Evolutionary conservation across 2,329 filamentous ascomycete genomes (phyloP).

Genomic region (Claviceps citrina): DNA sequence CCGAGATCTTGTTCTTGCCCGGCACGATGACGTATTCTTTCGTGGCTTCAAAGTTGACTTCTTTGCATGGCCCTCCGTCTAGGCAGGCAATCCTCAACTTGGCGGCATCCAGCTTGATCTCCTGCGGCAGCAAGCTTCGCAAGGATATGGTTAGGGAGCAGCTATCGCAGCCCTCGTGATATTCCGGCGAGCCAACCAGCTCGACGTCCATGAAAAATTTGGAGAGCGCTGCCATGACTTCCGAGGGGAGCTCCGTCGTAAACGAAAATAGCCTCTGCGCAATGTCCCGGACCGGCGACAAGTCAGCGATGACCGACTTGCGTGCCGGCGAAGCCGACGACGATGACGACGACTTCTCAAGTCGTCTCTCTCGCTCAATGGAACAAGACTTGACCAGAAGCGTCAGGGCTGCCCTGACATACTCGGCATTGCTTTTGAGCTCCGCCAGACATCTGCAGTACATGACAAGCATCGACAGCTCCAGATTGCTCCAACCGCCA

Average conservation of each 20-base stretch:
- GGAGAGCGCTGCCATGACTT: constrained; percentile 51
- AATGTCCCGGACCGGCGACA: constrained; percentile 29
- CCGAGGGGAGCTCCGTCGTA: constrained; percentile 31
- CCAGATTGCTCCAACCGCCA: constrained; percentile 62
- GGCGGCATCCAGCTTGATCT: constrained; percentile 49
- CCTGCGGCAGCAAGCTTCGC: constrained; percentile 56
- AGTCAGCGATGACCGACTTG: constrained; percentile 12
- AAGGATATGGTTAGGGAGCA: constrained; percentile 56
- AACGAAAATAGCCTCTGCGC: constrained; percentile 32
- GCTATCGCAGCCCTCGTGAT: constrained; percentile 57
- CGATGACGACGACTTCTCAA: constrained; percentile 18
- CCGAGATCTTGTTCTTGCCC: constrained; percentile 29
- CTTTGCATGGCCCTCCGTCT: constrained; percentile 40
- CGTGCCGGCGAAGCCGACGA: constrained; percentile 8
- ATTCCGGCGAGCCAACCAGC: constrained; percentile 52
- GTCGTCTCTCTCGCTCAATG: constrained; percentile 34
- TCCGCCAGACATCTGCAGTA: constrained; percentile 71
- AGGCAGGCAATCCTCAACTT: constrained; percentile 47
- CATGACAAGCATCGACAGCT: constrained; percentile 72
- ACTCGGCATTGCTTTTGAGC: constrained; percentile 62
- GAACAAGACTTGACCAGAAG: constrained; percentile 53
- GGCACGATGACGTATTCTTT: constrained; percentile 23
- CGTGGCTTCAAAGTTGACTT: constrained; percentile 28
- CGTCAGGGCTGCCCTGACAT: constrained; percentile 59
- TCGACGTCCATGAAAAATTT: constrained; percentile 60